Evolutionary conservation across 305 asterid genomes (phyloP), one percentile per base, ranked within the genome.

Genomic region (Striga hermonthica): DNA sequence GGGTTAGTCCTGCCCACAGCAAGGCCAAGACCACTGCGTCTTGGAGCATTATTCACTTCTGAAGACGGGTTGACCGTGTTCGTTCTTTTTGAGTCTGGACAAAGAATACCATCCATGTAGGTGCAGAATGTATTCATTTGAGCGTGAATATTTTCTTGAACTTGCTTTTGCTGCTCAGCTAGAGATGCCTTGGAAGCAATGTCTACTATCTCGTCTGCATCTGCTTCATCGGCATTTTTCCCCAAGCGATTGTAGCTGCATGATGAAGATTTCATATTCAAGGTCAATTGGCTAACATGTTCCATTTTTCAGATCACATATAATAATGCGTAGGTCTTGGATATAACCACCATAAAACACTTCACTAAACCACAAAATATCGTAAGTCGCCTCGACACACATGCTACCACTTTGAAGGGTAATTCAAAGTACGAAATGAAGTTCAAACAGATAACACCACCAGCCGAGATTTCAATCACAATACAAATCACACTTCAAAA

Each of bases 141-240:
- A 52, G 69, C 75, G 64, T 90, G 98, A 57, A 92, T 80, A 76
- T 92, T 90, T 71, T 92, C 97, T 73, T 92, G 96, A 75, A 93
- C 97, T 70, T 81, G 93, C 77, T 78, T 82, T 75, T 90, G 89
- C 68, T 90, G 97, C 72, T 93, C 97, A 16, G 52, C 75, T 44
- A 81, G 67, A 54, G 94, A 76, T 60, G 96, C 90, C 56, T 78
- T 80, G 62, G 75, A 80, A 57, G 92, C 95, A 89, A 90, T 71
- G 72, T 83, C 83, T 63, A 93, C 88, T 45, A 92, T 90, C 83
- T 86, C 94, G n/a, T 93, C 95, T 8, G 85, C 94, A 77, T 93
- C 98, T 61, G 89, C 82, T 77, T 82, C 94, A 12, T 62, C 81
- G 37, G 94, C 98, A 76, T 86, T 74, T 78, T 80, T 83, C 59